Conservation (phyloP, 257 asterid species). For the Solanum pinnatisectum region DNA sequence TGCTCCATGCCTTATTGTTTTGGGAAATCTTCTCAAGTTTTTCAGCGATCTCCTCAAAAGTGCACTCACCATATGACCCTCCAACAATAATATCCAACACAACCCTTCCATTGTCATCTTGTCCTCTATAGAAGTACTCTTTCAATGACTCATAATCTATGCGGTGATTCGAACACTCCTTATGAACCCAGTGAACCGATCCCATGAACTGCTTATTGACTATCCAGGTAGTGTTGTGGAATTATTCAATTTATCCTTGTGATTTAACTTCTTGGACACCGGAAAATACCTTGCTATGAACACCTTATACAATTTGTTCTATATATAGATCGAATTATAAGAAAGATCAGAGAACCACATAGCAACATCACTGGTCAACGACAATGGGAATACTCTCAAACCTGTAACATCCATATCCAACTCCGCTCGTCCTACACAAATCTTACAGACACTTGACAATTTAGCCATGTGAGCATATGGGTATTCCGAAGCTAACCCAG, state of each 20-base stretch:
- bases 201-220: neutral
- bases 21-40: neutral
- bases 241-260: neutral
- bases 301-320: neutral
- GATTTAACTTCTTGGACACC: neutral
- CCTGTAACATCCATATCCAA: neutral
- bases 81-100: neutral
- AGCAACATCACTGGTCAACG: neutral
- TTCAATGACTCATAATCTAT: neutral
- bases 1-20: neutral
- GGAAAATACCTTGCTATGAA: neutral
- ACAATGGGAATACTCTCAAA: neutral
- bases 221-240: neutral
- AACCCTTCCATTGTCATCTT: neutral
- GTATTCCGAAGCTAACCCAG: neutral
- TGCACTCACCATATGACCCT: neutral
- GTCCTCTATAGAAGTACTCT: neutral
- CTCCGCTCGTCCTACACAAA: neutral
- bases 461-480: neutral
- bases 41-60: neutral
- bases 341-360: neutral
- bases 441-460: neutral
- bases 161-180: neutral
- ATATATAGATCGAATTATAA: neutral
- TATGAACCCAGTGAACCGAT: neutral